A percentile compares a stretch with the other conserved stretches of the same genome.
These are phyloP conservation scores for Ceratocystis harringtonii DNA, from an alignment of 2,329 filamentous ascomycete genomes.

Conservation along the genomic window DNA sequence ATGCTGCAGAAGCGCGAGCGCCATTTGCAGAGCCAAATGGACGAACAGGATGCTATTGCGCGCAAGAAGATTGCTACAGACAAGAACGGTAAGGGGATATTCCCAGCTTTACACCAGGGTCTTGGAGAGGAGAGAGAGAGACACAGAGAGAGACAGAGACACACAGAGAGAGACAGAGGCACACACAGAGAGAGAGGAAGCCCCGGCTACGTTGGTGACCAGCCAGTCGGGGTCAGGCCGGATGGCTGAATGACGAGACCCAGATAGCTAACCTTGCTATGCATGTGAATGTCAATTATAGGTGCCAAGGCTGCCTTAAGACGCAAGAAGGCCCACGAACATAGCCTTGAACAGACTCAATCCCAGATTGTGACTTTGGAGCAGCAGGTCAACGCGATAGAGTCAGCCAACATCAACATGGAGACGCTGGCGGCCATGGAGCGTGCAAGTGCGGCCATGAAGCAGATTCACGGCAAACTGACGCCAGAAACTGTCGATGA, in stretches of 20 bases:
- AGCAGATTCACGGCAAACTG: constrained; percentile 76
- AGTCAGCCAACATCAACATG: constrained; percentile 96
- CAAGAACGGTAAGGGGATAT: constrained; percentile 59
- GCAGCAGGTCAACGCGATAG: constrained; percentile 90
- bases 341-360: constrained; percentile 77
- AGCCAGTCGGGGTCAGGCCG: not conserved
- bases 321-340: constrained; percentile 89
- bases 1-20: constrained; percentile 96
- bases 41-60: constrained; percentile 77
- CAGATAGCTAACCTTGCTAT: not conserved
- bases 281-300: constrained; percentile 28
- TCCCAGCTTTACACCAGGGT: no score
- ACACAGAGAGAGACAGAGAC: no score
- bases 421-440: constrained; percentile 92
- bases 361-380: constrained; percentile 86
- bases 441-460: constrained; percentile 79
- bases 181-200: no score
- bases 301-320: constrained; percentile 79
- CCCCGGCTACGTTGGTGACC: not conserved
- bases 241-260: not conserved
- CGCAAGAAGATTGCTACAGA: constrained; percentile 79
- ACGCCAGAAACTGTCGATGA: constrained; percentile 90
- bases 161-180: no score
- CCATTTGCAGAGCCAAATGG: constrained; percentile 81
- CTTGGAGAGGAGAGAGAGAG: no score